A percentile compares a stretch with the other conserved stretches of the same genome.
Conservation (phyloP, 2,329 filamentous ascomycete species). For the Alternaria sp. region DNA sequence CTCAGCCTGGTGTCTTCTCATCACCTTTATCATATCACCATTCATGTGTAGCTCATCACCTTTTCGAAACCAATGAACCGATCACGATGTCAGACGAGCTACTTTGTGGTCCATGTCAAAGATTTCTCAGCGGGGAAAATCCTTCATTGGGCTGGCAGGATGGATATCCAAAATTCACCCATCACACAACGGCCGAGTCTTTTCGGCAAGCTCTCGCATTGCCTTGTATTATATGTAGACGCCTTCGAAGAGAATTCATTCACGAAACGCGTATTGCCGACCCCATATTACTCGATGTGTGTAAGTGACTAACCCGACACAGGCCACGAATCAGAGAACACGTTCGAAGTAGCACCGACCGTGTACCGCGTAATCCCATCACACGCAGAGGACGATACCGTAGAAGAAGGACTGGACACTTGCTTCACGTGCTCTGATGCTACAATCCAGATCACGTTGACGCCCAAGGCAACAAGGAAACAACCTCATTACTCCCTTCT, state of each 20-base stretch:
- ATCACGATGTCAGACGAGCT: not conserved
- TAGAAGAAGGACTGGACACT: too few species aligned
- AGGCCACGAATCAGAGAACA: not conserved
- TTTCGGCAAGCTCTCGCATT: not conserved
- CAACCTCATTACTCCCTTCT: too few species aligned
- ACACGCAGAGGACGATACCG: too few species aligned
- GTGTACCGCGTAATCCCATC: not conserved
- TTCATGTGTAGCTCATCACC: not conserved
- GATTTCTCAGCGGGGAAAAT: not conserved
- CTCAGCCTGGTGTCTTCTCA: not conserved
- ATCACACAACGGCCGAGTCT: not conserved
- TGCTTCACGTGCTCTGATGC: not conserved
- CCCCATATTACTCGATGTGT: not conserved
- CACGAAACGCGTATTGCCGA: not conserved
- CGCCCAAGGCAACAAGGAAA: too few species aligned
- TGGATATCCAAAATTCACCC: not conserved
- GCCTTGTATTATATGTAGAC: not conserved
- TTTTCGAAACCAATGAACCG: not conserved
- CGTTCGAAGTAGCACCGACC: not conserved
- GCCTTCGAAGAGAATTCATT: not conserved
- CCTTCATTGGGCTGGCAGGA: accelerated
- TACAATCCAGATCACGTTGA: not conserved
- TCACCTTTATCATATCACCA: not conserved
- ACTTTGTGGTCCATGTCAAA: not conserved
- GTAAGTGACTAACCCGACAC: not conserved